Conservation (phyloP, 306 rosid genomes). For the Inga oerstediana region DNA sequence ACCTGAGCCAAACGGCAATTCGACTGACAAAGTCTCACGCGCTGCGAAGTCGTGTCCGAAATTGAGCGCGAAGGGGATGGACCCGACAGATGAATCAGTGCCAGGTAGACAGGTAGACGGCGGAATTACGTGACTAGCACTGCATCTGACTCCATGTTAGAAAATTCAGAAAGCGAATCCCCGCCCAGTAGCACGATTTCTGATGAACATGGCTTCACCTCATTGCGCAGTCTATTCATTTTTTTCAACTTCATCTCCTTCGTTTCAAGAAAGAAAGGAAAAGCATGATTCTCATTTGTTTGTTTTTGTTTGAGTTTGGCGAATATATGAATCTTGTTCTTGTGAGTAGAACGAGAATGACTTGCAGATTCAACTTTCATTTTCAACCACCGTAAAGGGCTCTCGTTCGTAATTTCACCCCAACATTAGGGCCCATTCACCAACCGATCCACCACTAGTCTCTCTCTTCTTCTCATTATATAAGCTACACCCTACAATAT, state of each 20-base stretch:
- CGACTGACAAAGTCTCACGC: neutral
- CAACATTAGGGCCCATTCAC: conserved; percentile 34
- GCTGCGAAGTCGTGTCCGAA: neutral
- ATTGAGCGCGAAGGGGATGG: conserved; percentile 32
- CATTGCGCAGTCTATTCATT: neutral
- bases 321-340: neutral
- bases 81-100: conserved; percentile 59
- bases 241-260: neutral
- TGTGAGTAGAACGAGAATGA: neutral
- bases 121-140: neutral
- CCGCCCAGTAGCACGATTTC: neutral
- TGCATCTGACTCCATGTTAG: neutral
- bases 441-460: neutral
- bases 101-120: conserved; percentile 60
- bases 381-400: conserved; percentile 9
- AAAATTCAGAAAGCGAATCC: neutral
- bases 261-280: neutral
- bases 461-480: neutral
- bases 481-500: neutral
- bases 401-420: conserved; percentile 23
- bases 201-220: neutral
- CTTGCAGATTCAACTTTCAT: neutral
- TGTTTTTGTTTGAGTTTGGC: neutral
- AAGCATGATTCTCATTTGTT: no score
- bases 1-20: neutral